Conservation (phyloP, 2,329 filamentous ascomycete species). For the Fusarium burgessii region DNA sequence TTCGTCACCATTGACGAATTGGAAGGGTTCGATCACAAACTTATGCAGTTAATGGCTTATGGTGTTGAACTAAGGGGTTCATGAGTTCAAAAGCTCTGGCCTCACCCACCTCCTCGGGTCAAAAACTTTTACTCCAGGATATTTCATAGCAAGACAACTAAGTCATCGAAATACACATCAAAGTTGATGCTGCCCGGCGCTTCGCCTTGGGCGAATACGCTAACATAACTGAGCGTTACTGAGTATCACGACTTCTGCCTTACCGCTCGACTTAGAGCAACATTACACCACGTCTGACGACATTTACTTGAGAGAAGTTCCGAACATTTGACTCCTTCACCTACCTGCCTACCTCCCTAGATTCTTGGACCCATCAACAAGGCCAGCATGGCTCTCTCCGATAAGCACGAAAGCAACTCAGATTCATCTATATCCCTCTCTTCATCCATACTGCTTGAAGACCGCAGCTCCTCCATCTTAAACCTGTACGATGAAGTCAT, state of each 20-base stretch:
- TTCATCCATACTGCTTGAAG: conserved; percentile 23
- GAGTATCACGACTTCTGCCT: not conserved
- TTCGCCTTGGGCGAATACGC: not conserved
- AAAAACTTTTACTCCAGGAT: not conserved
- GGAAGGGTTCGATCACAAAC: not conserved
- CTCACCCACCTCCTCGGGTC: conserved; percentile 17
- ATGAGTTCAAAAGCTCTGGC: conserved; percentile 20
- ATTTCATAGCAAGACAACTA: not conserved
- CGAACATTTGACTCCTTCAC: not conserved
- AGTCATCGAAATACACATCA: not conserved
- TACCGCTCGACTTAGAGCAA: not conserved
- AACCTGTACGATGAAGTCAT: not conserved
- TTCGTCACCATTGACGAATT: conserved; percentile 6
- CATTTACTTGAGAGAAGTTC: not conserved
- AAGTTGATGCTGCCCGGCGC: not conserved
- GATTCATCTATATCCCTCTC: conserved; percentile 18
- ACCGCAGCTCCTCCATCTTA: conserved; percentile 2
- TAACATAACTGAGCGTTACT: not conserved
- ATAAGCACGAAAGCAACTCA: conserved; percentile 10
- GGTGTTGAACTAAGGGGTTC: conserved; percentile 1
- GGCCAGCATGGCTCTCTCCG: conserved; percentile 3
- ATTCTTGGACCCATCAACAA: not conserved
- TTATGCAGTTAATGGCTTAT: conserved; percentile 6
- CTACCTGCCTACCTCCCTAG: not conserved
- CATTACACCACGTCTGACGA: conserved; percentile 10